phyloP scores from a whole-genome alignment of 495 filamentous ascomycete genomes.

The Penicillium silybi region DNA sequence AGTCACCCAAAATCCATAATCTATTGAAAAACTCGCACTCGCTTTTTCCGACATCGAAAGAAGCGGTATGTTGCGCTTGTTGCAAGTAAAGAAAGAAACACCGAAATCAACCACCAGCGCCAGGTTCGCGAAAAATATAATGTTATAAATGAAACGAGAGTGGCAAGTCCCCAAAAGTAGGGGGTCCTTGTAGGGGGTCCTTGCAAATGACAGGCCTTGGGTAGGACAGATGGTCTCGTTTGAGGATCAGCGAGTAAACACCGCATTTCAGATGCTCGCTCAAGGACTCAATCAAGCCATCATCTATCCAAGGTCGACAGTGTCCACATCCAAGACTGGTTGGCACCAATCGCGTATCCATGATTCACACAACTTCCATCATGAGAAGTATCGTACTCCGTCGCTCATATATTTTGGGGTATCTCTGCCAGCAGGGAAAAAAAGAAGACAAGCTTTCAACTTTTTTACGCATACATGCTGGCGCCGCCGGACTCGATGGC shows the following conservation, averaged over 20 bases:
- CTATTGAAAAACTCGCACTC: conserved; percentile 20
- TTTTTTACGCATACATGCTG: conserved; percentile 53
- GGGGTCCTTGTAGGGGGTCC: not conserved
- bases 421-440: conserved; percentile 14
- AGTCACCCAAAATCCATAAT: conserved; percentile 11
- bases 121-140: conserved; percentile 20
- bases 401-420: conserved; percentile 16
- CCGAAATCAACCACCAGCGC: conserved; percentile 42
- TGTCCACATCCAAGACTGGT: conserved; percentile 5
- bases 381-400: conserved; percentile 21
- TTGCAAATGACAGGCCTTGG: not conserved
- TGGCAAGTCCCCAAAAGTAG: conserved; percentile 6
- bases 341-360: conserved; percentile 6
- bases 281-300: not conserved
- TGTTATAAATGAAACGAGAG: conserved; percentile 13
- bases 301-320: conserved; percentile 3
- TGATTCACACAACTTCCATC: conserved; percentile 17
- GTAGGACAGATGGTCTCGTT: not conserved
- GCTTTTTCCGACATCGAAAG: conserved; percentile 16
- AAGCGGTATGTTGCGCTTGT: conserved; percentile 25
- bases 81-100: conserved; percentile 24
- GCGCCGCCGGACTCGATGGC: conserved; percentile 91
- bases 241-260: not conserved
- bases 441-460: not conserved
- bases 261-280: not conserved